Conservation (phyloP, 1,139 yeast genomes). For the Protomyces macrosporus region DNA sequence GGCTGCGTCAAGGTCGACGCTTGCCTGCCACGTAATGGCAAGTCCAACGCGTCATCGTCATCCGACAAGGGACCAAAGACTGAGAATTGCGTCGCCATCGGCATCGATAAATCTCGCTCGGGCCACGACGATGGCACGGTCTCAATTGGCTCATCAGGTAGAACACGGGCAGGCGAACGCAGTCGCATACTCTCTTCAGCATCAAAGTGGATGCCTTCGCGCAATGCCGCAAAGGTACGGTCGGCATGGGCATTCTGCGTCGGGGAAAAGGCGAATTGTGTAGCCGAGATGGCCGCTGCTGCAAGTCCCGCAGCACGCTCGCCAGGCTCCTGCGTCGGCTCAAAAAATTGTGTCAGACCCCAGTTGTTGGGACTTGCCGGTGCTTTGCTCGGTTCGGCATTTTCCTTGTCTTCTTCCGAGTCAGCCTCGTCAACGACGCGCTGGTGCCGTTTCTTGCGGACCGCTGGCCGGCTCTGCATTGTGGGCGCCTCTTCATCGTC, state of each 20-base stretch:
- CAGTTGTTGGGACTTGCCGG: not conserved
- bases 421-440: conserved; percentile 8
- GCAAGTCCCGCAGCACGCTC: not conserved
- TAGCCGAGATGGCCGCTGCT: not conserved
- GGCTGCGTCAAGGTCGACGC: conserved; percentile 15
- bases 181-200: not conserved
- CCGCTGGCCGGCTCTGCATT: not conserved
- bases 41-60: not conserved
- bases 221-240: not conserved
- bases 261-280: not conserved
- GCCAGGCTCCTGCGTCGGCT: conserved; percentile 5
- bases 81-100: conserved; percentile 25
- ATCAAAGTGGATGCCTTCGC: not conserved
- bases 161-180: not conserved
- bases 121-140: conserved; percentile 2
- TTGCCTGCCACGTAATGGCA: not conserved
- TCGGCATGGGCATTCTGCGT: not conserved
- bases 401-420: conserved; percentile 21
- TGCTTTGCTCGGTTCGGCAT: not conserved
- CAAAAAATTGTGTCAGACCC: conserved; percentile 19
- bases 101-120: not conserved
- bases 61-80: conserved; percentile 27
- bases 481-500: conserved; percentile 4
- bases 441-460: not conserved
- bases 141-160: not conserved